A percentile compares a stretch with the other conserved stretches of the same genome.
Conservation (phyloP, 1,139 yeast genomes). For the Lodderomyces theae region DNA sequence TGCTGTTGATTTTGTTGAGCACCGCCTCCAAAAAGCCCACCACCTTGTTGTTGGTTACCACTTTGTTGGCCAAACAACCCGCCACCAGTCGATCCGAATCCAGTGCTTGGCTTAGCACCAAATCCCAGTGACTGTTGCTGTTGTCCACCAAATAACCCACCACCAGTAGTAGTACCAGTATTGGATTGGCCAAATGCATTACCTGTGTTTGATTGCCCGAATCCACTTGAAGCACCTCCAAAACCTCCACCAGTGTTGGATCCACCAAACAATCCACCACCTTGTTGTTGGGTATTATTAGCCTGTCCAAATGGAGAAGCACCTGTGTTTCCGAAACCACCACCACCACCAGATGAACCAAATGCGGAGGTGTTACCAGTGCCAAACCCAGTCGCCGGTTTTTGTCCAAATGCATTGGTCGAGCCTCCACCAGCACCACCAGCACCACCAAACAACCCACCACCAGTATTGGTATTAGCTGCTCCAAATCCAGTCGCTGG, state of each 20-base stretch:
- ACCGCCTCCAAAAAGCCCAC: conserved; percentile 16
- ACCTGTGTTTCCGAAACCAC: conserved; percentile 22
- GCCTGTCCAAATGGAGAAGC: conserved; percentile 14
- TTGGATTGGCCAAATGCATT: conserved; percentile 19
- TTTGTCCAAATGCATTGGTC: conserved; percentile 20
- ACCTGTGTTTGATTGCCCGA: conserved; percentile 12
- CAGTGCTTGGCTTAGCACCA: conserved; percentile 19
- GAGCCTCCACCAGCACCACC: conserved; percentile 10
- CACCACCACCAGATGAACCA: conserved; percentile 19
- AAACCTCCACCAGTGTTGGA: conserved; percentile 20
- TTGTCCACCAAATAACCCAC: conserved; percentile 14
- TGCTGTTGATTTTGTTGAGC: conserved; percentile 6
- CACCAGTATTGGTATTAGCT: conserved; percentile 16
- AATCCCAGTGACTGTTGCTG: conserved; percentile 13
- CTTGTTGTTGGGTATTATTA: conserved; percentile 13
- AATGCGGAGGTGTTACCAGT: conserved; percentile 21
- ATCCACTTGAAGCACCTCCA: conserved; percentile 16
- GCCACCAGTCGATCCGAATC: conserved; percentile 14
- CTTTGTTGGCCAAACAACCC: conserved; percentile 16
- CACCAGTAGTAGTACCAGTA: conserved; percentile 13
- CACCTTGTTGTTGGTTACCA: conserved; percentile 17
- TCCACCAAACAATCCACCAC: conserved; percentile 21
- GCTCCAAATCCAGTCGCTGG: conserved; percentile 15
- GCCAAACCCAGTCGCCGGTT: conserved; percentile 21
- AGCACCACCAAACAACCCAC: conserved; percentile 6